Conservation (phyloP, 73 alveolate genomes). For the Tetrahymena elliotti region DNA sequence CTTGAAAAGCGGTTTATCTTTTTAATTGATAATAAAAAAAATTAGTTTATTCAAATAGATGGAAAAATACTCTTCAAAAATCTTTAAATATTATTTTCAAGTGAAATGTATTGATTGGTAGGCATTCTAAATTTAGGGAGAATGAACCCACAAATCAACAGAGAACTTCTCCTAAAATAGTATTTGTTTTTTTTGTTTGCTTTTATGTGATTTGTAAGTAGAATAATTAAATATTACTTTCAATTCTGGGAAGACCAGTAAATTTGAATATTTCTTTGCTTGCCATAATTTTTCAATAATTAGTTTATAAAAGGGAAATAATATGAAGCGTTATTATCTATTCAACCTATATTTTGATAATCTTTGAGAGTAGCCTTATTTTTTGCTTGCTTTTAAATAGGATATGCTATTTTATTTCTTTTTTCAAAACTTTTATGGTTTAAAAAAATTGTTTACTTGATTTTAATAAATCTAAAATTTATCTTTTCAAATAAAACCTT, state of each 20-base stretch:
- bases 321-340: too few species aligned
- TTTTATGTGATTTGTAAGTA: not conserved
- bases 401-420: not conserved
- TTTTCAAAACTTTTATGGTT: not conserved
- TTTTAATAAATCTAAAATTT: not conserved
- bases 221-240: not conserved
- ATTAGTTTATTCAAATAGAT: not conserved
- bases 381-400: not conserved
- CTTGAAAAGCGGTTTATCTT: not conserved
- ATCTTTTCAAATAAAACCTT: not conserved
- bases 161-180: not conserved
- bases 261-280: not conserved
- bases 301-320: not conserved
- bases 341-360: too few species aligned
- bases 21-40: not conserved
- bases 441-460: not conserved
- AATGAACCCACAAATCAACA: not conserved
- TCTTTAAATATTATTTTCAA: too few species aligned
- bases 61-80: too few species aligned
- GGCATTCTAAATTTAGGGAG: too few species aligned
- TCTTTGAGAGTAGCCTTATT: not conserved
- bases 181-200: not conserved
- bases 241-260: not conserved
- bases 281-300: not conserved
- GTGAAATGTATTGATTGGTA: not conserved